A percentile compares a stretch with the other conserved stretches of the same genome.
phyloP scores from a whole-genome alignment of 805 yeast genomes.

The Yarrowia bubula region DNA sequence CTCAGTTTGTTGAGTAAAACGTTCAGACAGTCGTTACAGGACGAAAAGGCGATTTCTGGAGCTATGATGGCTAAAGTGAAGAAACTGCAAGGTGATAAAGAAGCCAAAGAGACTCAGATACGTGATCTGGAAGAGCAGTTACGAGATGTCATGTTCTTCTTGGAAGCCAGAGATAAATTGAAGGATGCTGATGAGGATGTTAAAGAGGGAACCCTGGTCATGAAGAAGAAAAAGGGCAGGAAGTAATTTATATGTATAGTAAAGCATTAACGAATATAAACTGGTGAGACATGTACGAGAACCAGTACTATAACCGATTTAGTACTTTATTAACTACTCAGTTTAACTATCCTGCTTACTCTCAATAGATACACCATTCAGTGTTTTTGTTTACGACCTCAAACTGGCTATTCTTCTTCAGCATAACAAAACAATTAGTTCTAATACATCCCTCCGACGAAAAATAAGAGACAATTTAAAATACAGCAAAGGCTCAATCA shows the following conservation, averaged over 20 bases:
- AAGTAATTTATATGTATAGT: neutral
- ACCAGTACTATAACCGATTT: no score
- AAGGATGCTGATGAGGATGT: slow-evolving; percentile 70
- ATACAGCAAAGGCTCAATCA: no score
- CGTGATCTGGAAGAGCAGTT: slow-evolving; percentile 38
- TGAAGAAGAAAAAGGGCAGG: slow-evolving; percentile 18
- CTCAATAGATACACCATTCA: no score
- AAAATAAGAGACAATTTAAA: no score
- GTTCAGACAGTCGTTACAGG: slow-evolving; percentile 44
- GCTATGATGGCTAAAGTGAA: slow-evolving; percentile 46
- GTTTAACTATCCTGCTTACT: no score
- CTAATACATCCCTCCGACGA: no score
- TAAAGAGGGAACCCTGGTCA: slow-evolving; percentile 54
- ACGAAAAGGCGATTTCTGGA: slow-evolving; percentile 49
- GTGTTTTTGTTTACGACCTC: no score
- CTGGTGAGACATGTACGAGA: no score
- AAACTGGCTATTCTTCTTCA: no score
- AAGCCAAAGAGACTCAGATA: slow-evolving; percentile 29
- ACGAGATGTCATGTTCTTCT: slow-evolving; percentile 74
- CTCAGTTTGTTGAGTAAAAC: slow-evolving; percentile 34
- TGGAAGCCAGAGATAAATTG: slow-evolving; percentile 71
- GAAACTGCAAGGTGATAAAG: slow-evolving; percentile 36
- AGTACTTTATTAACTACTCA: no score
- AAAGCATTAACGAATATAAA: no score
- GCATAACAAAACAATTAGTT: no score